These are phyloP conservation scores for Wickerhamiella occidentalis DNA, from an alignment of 805 yeast species.

Conservation along the genomic window DNA sequence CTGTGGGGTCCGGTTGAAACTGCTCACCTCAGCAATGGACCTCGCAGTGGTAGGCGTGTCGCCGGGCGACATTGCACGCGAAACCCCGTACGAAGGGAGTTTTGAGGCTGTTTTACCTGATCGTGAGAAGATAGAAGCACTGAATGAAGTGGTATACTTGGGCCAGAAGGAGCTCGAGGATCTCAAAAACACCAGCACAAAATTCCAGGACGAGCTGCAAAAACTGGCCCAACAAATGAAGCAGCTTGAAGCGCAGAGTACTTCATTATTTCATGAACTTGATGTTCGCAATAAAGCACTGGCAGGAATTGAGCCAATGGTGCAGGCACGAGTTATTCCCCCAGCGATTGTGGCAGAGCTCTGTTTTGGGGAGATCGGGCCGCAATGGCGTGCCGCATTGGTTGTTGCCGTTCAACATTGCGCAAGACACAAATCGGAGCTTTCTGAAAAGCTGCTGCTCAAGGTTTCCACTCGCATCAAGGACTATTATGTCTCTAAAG, in stretches of 20 bases:
- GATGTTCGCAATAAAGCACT: slow-evolving; percentile 39
- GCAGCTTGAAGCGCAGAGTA: slow-evolving; percentile 43
- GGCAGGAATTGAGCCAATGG: slow-evolving; percentile 53
- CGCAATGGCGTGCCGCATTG: slow-evolving; percentile 41
- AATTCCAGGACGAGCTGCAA: slow-evolving; percentile 47
- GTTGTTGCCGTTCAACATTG: slow-evolving; percentile 18
- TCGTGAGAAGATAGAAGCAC: neutral
- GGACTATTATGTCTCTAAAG: slow-evolving; percentile 50
- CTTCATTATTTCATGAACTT: slow-evolving; percentile 37
- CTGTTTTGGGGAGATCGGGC: slow-evolving; percentile 42
- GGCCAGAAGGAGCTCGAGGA: slow-evolving; percentile 5
- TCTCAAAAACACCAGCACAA: neutral
- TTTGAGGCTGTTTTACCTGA: neutral
- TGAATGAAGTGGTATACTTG: neutral
- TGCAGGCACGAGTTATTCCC: slow-evolving; percentile 62
- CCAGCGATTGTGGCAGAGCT: slow-evolving; percentile 55
- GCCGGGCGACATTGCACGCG: neutral
- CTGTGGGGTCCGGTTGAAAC: too few species aligned
- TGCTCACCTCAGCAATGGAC: slow-evolving; percentile 10
- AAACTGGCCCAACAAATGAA: slow-evolving; percentile 50
- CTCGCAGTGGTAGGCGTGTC: slow-evolving; percentile 9
- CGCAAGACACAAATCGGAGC: slow-evolving; percentile 27
- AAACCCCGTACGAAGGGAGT: neutral
- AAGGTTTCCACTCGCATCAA: slow-evolving; percentile 68
- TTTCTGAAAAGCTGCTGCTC: slow-evolving; percentile 35